Evolutionary conservation across 768 basidiomycete species (phyloP).

Genomic region (Megacollybia marginata): DNA sequence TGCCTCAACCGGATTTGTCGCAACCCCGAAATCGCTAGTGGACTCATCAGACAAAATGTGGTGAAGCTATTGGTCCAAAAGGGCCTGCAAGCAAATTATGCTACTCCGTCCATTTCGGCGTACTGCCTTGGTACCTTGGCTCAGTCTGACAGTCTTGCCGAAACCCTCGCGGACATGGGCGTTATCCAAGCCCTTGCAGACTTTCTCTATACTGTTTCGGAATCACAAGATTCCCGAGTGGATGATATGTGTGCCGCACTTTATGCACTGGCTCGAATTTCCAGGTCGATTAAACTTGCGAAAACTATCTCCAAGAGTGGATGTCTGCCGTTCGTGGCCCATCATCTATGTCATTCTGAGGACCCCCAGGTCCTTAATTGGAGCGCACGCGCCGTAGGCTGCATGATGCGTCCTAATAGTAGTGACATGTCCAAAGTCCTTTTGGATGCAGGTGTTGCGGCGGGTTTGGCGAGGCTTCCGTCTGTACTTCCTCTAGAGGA

Average conservation of each 20-base stretch:
- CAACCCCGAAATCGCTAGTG: conserved; percentile 15
- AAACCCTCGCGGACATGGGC: conserved; percentile 10
- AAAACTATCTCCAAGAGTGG: conserved; percentile 16
- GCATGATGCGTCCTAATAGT: conserved; percentile 19
- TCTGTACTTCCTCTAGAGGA: conserved; percentile 16
- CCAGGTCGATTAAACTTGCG: conserved; percentile 18
- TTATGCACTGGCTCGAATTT: conserved; percentile 16
- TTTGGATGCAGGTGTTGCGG: conserved; percentile 17
- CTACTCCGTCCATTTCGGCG: conserved; percentile 12
- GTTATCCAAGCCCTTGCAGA: conserved; percentile 9
- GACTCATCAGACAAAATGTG: conserved; percentile 16
- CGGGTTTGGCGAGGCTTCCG: conserved; percentile 17
- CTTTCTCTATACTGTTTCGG: conserved; percentile 11
- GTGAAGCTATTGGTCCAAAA: conserved; percentile 8
- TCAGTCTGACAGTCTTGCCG: conserved; percentile 16
- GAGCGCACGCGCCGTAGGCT: conserved; percentile 16
- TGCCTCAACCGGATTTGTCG: conserved; percentile 17
- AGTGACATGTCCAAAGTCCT: conserved; percentile 16
- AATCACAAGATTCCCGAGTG: conserved; percentile 2
- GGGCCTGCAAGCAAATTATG: conserved; percentile 11
- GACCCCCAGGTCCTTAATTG: conserved; percentile 15
- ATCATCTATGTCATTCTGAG: conserved; percentile 10
- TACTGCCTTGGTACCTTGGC: conserved; percentile 16
- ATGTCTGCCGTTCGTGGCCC: conserved; percentile 11
- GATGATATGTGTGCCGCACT: conserved; percentile 15